Conservation (phyloP, 2,329 filamentous ascomycete species). For the Arthroderma uncinatum region DNA sequence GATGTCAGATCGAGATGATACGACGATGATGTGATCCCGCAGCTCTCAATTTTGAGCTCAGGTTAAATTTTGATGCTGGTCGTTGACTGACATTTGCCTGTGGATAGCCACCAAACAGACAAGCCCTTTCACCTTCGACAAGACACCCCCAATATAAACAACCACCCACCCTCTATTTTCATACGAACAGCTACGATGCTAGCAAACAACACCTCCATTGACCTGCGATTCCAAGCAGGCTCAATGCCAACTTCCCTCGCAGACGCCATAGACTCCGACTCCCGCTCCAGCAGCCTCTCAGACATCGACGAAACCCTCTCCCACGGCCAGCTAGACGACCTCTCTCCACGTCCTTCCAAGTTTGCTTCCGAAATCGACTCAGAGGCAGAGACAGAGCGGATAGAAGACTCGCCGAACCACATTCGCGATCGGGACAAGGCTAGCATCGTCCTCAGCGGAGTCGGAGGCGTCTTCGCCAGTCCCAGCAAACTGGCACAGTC, state of each 20-base stretch:
- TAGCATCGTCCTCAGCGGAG: slow-evolving; percentile 51
- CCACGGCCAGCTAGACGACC: slow-evolving; percentile 49
- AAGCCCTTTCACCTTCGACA: not conserved
- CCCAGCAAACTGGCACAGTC: slow-evolving; percentile 65
- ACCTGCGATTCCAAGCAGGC: not conserved
- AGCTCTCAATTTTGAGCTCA: not conserved
- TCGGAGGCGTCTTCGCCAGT: slow-evolving; percentile 49
- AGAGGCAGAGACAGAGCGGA: slow-evolving; percentile 86
- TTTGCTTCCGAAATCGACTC: slow-evolving; percentile 56
- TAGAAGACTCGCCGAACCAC: slow-evolving; percentile 75
- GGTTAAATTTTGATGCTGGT: not conserved
- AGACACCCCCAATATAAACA: not conserved
- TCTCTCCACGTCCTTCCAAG: slow-evolving; percentile 40
- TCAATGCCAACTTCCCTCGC: slow-evolving; percentile 3
- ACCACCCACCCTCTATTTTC: not conserved
- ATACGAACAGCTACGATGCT: not conserved
- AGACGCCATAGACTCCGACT: slow-evolving; percentile 48
- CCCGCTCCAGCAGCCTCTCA: slow-evolving; percentile 80
- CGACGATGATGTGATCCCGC: not conserved
- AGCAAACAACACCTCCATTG: slow-evolving; percentile 1
- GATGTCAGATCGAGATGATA: not conserved
- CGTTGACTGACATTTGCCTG: not conserved
- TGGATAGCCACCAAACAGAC: not conserved
- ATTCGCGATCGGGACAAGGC: slow-evolving; percentile 45
- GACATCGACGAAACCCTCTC: slow-evolving; percentile 76